phyloP scores from a whole-genome alignment of 179 eudicot species.

The Patellifolia procumbens region DNA sequence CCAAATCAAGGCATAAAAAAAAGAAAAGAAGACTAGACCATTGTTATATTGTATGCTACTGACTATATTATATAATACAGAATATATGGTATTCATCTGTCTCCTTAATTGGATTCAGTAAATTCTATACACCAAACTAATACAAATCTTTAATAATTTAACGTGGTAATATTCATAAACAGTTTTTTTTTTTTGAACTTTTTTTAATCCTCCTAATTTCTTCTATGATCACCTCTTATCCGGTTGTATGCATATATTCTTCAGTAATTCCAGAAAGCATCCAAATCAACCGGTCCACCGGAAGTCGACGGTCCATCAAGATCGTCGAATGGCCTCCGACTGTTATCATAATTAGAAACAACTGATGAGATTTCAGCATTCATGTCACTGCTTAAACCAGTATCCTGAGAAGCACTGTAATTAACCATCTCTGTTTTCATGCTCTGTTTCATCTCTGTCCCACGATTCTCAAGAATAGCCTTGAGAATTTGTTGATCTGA shows the following conservation, averaged over 20 bases:
- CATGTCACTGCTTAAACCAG: constrained; percentile 56
- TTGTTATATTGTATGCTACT: constrained; percentile 21
- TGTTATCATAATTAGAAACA: constrained; percentile 49
- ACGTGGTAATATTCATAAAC: constrained; percentile 13
- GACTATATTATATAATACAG: constrained; percentile 21
- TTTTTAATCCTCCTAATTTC: not conserved
- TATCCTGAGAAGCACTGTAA: constrained; percentile 58
- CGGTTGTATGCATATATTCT: not conserved
- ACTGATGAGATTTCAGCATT: constrained; percentile 61
- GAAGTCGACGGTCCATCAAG: constrained; percentile 48
- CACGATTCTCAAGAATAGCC: constrained; percentile 43
- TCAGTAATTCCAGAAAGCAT: constrained; percentile 51
- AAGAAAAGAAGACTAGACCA: not conserved
- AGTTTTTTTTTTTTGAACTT: constrained; percentile 4
- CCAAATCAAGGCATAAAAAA: constrained; percentile 9
- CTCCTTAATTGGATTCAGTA: constrained; percentile 31
- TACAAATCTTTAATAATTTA: constrained; percentile 19
- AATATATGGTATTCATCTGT: constrained; percentile 22
- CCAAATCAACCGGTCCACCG: constrained; percentile 51
- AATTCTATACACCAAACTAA: constrained; percentile 35
- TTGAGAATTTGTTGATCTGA: constrained; percentile 52
- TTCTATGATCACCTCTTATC: not conserved
- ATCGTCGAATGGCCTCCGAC: constrained; percentile 45
- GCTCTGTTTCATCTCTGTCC: constrained; percentile 42
- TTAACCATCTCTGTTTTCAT: constrained; percentile 51